Evolutionary conservation across 768 basidiomycete species (phyloP).

Genomic region (Erythrobasidium yunnanense): DNA sequence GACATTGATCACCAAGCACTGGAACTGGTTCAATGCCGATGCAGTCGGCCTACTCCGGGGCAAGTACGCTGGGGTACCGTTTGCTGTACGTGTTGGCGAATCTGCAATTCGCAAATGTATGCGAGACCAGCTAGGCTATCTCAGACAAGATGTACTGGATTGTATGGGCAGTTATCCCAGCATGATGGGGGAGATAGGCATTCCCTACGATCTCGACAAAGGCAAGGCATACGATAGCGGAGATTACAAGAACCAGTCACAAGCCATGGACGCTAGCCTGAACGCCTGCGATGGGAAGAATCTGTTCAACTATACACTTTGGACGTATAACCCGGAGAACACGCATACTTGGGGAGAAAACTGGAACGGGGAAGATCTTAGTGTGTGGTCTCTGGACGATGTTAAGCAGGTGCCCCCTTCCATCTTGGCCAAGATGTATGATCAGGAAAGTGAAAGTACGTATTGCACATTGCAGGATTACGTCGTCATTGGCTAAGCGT

Average conservation of each 20-base stretch:
- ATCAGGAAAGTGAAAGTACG: too few species aligned
- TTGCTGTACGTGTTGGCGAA: slow-evolving; percentile 74
- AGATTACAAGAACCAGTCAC: slow-evolving; percentile 51
- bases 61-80: slow-evolving; percentile 57
- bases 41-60: slow-evolving; percentile 82
- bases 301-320: slow-evolving; percentile 43
- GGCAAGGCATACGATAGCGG: slow-evolving; percentile 71
- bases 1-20: slow-evolving; percentile 67
- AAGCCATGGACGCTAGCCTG: slow-evolving; percentile 43
- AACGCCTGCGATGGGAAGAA: slow-evolving; percentile 45
- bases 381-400: slow-evolving; percentile 74
- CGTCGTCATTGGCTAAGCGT: too few species aligned
- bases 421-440: too few species aligned
- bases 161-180: slow-evolving; percentile 61
- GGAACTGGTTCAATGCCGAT: slow-evolving; percentile 86
- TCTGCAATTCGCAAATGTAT: slow-evolving; percentile 66
- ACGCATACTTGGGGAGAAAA: slow-evolving; percentile 83
- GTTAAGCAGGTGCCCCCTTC: slow-evolving; percentile 5
- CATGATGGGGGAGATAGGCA: slow-evolving; percentile 90
- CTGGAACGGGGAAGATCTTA: slow-evolving; percentile 94
- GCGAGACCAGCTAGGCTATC: slow-evolving; percentile 66
- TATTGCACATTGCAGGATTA: too few species aligned
- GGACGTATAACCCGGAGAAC: slow-evolving; percentile 51
- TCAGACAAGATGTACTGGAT: slow-evolving; percentile 62
- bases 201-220: slow-evolving; percentile 84